phyloP scores from a whole-genome alignment of 2,329 filamentous ascomycete genomes.

The Dendryphion nanum region DNA sequence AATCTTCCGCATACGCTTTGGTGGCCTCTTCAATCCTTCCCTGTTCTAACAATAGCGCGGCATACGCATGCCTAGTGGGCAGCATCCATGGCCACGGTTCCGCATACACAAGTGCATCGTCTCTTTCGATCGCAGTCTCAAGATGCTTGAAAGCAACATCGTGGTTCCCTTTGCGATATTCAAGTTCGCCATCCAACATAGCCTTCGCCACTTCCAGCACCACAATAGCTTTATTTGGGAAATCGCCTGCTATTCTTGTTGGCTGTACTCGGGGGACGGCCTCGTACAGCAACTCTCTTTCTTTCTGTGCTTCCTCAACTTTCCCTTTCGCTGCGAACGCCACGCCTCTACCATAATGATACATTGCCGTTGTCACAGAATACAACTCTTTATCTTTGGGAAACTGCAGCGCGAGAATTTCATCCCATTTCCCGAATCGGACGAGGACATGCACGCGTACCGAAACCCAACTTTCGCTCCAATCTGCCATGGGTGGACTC shows the following conservation, averaged over 20 bases:
- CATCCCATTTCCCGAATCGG: conserved; percentile 71
- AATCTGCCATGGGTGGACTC: conserved; percentile 75
- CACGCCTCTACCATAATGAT: conserved; percentile 66
- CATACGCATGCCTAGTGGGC: conserved; percentile 68
- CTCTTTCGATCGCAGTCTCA: conserved; percentile 55
- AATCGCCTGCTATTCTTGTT: conserved; percentile 59
- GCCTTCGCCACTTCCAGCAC: conserved; percentile 59
- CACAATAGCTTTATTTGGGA: conserved; percentile 65
- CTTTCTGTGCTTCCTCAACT: conserved; percentile 54
- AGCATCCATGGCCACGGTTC: conserved; percentile 84
- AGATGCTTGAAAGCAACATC: conserved; percentile 60
- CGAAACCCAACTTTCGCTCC: conserved; percentile 69
- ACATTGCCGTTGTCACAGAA: conserved; percentile 67
- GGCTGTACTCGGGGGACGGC: conserved; percentile 54
- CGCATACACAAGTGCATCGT: conserved; percentile 66
- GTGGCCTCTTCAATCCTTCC: conserved; percentile 44
- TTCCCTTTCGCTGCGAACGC: conserved; percentile 61
- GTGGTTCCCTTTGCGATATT: conserved; percentile 63
- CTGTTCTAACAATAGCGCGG: conserved; percentile 67
- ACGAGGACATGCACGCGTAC: conserved; percentile 69
- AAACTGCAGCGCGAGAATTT: conserved; percentile 57
- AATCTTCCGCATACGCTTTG: conserved; percentile 39
- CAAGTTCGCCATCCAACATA: conserved; percentile 73
- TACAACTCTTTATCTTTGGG: conserved; percentile 62
- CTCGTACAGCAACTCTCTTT: conserved; percentile 52